Base-by-base conservation (phyloP, 176 grass and related monocot species). In the Cenchrus fungigraminus region DNA sequence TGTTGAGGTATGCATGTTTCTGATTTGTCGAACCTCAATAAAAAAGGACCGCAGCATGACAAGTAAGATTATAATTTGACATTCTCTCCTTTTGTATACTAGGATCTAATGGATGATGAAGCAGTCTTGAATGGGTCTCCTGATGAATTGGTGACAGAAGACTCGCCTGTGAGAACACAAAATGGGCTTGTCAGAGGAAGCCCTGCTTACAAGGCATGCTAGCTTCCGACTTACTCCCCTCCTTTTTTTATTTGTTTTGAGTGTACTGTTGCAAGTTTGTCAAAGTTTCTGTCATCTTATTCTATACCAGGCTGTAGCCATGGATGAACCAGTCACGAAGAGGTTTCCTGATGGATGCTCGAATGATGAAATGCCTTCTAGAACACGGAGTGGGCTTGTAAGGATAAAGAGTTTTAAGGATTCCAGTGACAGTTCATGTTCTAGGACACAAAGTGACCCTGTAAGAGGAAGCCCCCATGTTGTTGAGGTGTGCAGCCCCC, bases 301-400 rank as follows among this genome's bases (percentile, higher is more conserved):
- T 86, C 53, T 2, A 74, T 81, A 16, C 52, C 85, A 85, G 88
- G 71, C 68, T 47, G 42, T 68, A 82, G 69, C 28, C 62, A 82
- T 61, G 54, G 81, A 51, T 69, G 83, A 66, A 63, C 31, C 59
- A 65, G 61, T n/a, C 42, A 69, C 19, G 47, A 71, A 74, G 28
- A 43, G 40, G 15, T 28, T 84, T 31, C 71, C 71, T 51, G 74
- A 77, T 80, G 87, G 43, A 55, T 70, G 52, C 19, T 82, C 69
- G 45, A 86, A 89, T 81, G 87, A 86, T 71, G 76, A 61, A 76
- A 77, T 22, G n/a, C 74, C 74, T 60, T 88, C 75, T 65, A 84
- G 43, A 88, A 88, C 75, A 9, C 58, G 13, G 71, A 88, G 50
- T 73, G 81, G 75, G 67, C 86, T 87, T 82, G 70, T 75, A 47